A percentile compares a stretch with the other conserved stretches of the same genome.
Evolutionary conservation across 306 rosid species (phyloP).

Genomic region (Malus asiatica): DNA sequence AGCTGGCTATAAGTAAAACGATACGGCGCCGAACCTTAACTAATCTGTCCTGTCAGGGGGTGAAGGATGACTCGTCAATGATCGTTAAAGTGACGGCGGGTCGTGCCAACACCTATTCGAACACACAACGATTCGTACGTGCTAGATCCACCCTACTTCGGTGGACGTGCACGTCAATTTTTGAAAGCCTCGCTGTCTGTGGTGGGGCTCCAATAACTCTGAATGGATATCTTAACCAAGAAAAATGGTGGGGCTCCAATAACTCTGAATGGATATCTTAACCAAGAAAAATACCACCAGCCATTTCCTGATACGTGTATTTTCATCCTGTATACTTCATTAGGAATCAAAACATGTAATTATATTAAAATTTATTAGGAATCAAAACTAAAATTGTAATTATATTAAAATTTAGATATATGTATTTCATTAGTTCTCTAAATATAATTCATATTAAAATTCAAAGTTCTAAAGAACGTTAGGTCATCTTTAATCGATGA

Average conservation of each 20-base stretch:
- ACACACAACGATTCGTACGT: constrained; percentile 29
- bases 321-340: too few relatives aligned
- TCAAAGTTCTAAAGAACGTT: too few relatives aligned
- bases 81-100: constrained; percentile 59
- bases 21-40: rapidly evolving
- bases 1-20: not conserved
- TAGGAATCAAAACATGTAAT: too few relatives aligned
- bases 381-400: too few relatives aligned
- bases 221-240: too few relatives aligned
- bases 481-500: too few relatives aligned
- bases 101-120: constrained; percentile 66
- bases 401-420: too few relatives aligned
- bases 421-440: too few relatives aligned
- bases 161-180: constrained; percentile 66
- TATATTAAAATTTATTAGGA: too few relatives aligned
- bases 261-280: not conserved
- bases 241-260: not conserved
- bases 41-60: constrained; percentile 78
- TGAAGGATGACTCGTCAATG: constrained; percentile 60
- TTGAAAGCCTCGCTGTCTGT: constrained; percentile 36
- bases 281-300: too few relatives aligned
- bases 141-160: constrained; percentile 48
- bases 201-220: not conserved
- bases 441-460: too few relatives aligned
- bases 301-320: too few relatives aligned